phyloP scores from a whole-genome alignment of 495 filamentous ascomycete species.

The Chaetomium tenue region DNA sequence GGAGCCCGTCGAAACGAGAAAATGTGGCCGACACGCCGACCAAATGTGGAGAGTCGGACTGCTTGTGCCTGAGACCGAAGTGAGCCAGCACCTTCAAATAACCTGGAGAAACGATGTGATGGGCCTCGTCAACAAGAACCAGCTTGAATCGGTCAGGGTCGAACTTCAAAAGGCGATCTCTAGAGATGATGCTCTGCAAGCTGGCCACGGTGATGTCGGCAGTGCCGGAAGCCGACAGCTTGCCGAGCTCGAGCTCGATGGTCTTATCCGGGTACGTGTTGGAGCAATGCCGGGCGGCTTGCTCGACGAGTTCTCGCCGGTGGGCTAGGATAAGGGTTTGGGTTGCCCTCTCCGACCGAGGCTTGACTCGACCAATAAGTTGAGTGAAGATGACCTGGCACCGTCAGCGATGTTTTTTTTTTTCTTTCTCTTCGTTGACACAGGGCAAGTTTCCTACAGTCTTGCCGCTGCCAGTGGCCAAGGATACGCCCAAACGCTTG shows the following conservation, averaged over 20 bases:
- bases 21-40: constrained; percentile 95
- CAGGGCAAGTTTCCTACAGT: constrained; percentile 58
- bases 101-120: constrained; percentile 84
- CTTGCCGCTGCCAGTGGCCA: constrained; percentile 92
- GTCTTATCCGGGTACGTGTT: constrained; percentile 72
- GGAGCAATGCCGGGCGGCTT: constrained; percentile 81
- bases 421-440: background rate
- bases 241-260: constrained; percentile 90
- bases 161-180: constrained; percentile 74
- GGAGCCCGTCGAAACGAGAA: constrained; percentile 83
- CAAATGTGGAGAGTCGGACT: constrained; percentile 60
- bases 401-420: background rate
- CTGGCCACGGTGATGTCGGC: constrained; percentile 97
- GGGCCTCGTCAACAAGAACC: constrained; percentile 93
- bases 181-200: constrained; percentile 71
- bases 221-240: constrained; percentile 63
- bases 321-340: constrained; percentile 92
- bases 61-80: constrained; percentile 63
- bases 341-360: constrained; percentile 54
- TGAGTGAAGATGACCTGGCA: constrained; percentile 81
- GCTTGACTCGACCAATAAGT: constrained; percentile 73
- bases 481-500: constrained; percentile 78
- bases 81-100: constrained; percentile 72
- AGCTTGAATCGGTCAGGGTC: constrained; percentile 81
- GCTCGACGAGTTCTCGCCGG: constrained; percentile 90